Evolutionary conservation across 2,329 filamentous ascomycete species (phyloP).

Genomic region (Sporothrix phasma): DNA sequence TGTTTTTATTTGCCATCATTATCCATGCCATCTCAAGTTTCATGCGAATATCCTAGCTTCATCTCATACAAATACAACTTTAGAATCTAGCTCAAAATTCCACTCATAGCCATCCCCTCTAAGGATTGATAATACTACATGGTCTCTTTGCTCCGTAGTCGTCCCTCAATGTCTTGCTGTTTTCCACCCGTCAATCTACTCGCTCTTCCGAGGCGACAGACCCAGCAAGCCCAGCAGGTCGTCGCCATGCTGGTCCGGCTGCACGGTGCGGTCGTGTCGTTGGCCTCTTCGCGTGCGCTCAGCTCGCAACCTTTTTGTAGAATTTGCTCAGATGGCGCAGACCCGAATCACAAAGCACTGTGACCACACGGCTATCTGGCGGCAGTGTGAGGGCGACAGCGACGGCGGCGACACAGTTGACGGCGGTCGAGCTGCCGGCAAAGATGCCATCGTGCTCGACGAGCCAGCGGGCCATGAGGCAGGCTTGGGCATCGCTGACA

Average conservation of each 20-base stretch:
- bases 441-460: conserved; percentile 95
- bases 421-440: conserved; percentile 86
- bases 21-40: not conserved
- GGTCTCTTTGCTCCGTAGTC: too few species aligned
- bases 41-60: not conserved
- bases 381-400: conserved; percentile 55
- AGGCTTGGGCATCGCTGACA: conserved; percentile 81
- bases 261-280: conserved; percentile 20
- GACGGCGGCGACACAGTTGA: conserved; percentile 82
- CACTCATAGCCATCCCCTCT: too few species aligned
- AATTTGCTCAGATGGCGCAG: conserved; percentile 76
- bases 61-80: not conserved
- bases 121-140: too few species aligned
- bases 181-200: too few species aligned
- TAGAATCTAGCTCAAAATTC: not conserved
- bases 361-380: conserved; percentile 59
- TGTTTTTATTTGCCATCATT: not conserved
- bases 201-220: conserved; percentile 25
- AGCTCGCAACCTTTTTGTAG: conserved; percentile 62
- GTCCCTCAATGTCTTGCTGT: too few species aligned
- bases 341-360: conserved; percentile 78
- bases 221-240: conserved; percentile 43
- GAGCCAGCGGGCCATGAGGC: conserved; percentile 89
- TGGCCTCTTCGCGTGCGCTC: conserved; percentile 33
- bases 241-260: conserved; percentile 11